phyloP scores from a whole-genome alignment of 495 filamentous ascomycete species.

The Daldinia loculata region DNA sequence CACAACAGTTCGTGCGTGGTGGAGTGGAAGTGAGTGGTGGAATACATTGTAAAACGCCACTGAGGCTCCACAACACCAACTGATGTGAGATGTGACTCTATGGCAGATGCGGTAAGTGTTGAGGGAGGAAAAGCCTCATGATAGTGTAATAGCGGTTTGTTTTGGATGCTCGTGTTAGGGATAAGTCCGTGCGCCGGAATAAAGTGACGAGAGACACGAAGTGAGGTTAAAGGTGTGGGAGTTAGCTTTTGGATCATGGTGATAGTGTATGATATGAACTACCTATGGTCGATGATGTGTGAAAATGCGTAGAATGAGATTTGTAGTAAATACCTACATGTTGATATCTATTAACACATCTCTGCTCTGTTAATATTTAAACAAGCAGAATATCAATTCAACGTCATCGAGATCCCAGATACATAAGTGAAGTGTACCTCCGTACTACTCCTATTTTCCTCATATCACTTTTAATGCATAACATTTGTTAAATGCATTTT shows the following conservation, averaged over 20 bases:
- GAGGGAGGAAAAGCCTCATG: conserved; percentile 25
- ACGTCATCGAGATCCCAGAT: conserved; percentile 4
- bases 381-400: background rate
- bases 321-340: no score
- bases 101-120: conserved; percentile 48
- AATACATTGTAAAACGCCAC: conserved; percentile 75
- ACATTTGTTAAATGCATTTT: background rate
- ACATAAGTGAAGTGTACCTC: no score
- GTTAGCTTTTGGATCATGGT: conserved; percentile 47
- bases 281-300: background rate
- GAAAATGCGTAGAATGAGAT: background rate
- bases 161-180: conserved; percentile 72
- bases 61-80: conserved; percentile 67
- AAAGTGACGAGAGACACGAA: conserved; percentile 63
- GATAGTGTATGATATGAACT: no score
- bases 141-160: conserved; percentile 67
- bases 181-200: conserved; percentile 66
- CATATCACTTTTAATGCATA: background rate
- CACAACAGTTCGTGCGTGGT: conserved; percentile 73
- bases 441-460: background rate
- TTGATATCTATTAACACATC: no score
- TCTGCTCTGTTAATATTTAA: background rate
- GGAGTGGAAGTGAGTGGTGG: conserved; percentile 69
- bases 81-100: conserved; percentile 62
- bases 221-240: conserved; percentile 57